These are phyloP conservation scores for Pelagophyceae sp. DNA, from an alignment of 352 stramenopile genomes.

Conservation along the genomic window DNA sequence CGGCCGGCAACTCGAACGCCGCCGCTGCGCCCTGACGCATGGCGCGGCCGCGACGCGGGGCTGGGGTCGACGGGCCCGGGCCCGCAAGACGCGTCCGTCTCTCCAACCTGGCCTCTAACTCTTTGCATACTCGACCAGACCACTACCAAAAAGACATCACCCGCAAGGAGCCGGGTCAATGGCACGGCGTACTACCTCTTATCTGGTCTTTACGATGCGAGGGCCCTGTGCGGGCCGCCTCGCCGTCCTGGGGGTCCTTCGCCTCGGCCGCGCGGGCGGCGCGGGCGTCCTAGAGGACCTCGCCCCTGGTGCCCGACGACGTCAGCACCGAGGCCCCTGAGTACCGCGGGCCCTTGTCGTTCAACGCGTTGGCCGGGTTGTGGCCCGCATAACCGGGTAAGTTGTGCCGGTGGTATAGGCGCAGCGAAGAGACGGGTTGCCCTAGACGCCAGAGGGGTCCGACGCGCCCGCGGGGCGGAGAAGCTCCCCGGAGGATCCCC, in stretches of 20 bases:
- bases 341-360: conserved; percentile 60
- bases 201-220: not conserved
- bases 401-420: conserved; percentile 67
- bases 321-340: conserved; percentile 51
- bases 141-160: no score
- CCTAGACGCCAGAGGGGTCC: no score
- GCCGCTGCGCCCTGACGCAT: no score
- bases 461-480: no score
- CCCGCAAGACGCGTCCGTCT: no score
- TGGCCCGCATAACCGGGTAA: conserved; percentile 66
- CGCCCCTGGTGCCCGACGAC: not conserved
- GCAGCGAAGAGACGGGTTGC: conserved; percentile 45
- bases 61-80: no score
- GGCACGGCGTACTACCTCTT: not conserved
- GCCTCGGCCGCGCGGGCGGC: no score
- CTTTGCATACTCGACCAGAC: no score
- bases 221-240: not conserved
- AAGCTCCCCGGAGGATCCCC: no score
- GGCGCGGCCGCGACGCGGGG: no score
- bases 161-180: not conserved
- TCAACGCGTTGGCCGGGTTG: conserved; percentile 60
- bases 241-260: not conserved
- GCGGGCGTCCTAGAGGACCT: not conserved
- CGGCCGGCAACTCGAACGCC: no score
- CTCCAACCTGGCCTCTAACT: no score